Conservation (phyloP, 2,329 filamentous ascomycete genomes). For the Paradendryphiella salina region DNA sequence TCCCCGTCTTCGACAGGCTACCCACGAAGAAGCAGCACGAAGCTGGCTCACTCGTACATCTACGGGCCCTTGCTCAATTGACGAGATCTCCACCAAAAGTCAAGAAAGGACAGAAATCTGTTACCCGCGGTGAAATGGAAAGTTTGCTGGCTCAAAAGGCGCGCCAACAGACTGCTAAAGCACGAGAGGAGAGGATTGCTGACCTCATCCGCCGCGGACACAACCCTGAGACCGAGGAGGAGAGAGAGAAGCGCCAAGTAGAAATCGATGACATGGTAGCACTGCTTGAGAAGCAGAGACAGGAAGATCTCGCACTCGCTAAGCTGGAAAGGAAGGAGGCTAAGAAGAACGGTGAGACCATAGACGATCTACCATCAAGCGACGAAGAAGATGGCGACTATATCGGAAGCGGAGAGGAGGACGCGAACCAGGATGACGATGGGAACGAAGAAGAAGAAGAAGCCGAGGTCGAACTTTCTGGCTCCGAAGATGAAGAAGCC, state of each 20-base stretch:
- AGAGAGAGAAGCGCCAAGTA: constrained; percentile 78
- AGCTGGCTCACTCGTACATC: constrained; percentile 63
- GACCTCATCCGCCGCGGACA: constrained; percentile 79
- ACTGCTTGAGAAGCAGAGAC: constrained; percentile 75
- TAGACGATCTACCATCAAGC: constrained; percentile 52
- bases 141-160: constrained; percentile 69
- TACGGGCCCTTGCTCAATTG: constrained; percentile 76
- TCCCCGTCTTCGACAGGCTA: constrained; percentile 67
- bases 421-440: constrained; percentile 47
- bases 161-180: constrained; percentile 75
- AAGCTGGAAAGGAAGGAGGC: constrained; percentile 73
- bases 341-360: constrained; percentile 61
- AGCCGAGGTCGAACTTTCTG: constrained; percentile 32
- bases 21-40: constrained; percentile 67
- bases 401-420: constrained; percentile 52
- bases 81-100: constrained; percentile 61
- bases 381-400: constrained; percentile 61
- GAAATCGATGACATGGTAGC: constrained; percentile 76
- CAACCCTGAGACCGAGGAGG: constrained; percentile 79
- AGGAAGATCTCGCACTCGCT: constrained; percentile 78
- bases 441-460: constrained; percentile 40
- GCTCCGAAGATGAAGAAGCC: constrained; percentile 36
- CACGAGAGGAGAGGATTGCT: constrained; percentile 76
- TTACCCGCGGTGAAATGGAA: constrained; percentile 73
- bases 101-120: constrained; percentile 54